These are phyloP conservation scores for Penicillium odoratum DNA, from an alignment of 495 filamentous ascomycete species.

Conservation along the genomic window DNA sequence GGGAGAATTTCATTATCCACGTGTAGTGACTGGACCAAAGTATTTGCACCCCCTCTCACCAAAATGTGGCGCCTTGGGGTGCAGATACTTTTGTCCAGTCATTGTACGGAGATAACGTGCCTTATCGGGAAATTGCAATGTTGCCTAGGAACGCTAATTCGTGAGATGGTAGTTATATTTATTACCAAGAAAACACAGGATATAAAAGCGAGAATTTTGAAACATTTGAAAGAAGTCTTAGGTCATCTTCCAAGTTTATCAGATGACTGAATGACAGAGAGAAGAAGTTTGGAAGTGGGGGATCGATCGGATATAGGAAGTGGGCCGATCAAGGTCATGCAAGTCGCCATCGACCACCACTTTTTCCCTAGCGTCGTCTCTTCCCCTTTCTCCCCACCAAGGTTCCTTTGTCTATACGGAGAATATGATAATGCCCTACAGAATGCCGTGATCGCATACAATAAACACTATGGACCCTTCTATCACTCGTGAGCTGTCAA, in stretches of 20 bases:
- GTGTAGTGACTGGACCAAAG: no score
- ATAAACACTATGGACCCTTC: slow-evolving; percentile 44
- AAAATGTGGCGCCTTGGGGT: no score
- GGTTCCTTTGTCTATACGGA: slow-evolving; percentile 2
- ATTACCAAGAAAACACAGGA: background rate
- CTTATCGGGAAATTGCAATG: background rate
- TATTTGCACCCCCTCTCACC: no score
- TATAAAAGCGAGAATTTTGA: background rate
- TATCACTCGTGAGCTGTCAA: slow-evolving; percentile 53
- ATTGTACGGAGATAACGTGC: background rate
- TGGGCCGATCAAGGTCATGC: slow-evolving; percentile 18
- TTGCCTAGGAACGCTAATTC: background rate
- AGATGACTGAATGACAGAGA: background rate
- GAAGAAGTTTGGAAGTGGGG: slow-evolving; percentile 5
- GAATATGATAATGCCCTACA: slow-evolving; percentile 15
- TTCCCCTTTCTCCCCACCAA: slow-evolving; percentile 5
- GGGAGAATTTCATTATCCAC: no score
- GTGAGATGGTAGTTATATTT: background rate
- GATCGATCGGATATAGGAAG: background rate
- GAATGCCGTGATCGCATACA: slow-evolving; percentile 15
- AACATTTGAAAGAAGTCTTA: background rate
- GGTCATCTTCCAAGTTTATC: no score
- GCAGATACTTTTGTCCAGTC: no score
- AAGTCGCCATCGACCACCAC: slow-evolving; percentile 22
- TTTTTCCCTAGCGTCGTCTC: slow-evolving; percentile 18